Evolutionary conservation across 768 basidiomycete genomes (phyloP).

Genomic region (Pleurotus ostreatus): DNA sequence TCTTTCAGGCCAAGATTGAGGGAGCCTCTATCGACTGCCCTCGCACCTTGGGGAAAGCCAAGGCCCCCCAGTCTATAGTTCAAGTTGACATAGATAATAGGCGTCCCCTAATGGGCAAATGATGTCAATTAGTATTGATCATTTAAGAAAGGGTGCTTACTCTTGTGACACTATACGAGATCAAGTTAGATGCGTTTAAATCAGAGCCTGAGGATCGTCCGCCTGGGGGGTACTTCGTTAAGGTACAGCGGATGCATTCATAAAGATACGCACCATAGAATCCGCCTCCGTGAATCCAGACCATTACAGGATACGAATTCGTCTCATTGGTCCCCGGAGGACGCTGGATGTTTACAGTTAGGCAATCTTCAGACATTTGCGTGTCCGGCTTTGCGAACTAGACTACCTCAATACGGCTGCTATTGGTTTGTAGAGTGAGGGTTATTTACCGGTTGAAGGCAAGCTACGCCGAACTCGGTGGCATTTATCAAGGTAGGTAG

Average conservation of each 20-base stretch:
- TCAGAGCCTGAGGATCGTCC: constrained; percentile 7
- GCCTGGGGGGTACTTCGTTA: neutral
- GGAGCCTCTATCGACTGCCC: constrained; percentile 26
- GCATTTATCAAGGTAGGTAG: constrained; percentile 14
- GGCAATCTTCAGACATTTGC: constrained; percentile 39
- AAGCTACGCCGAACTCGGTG: constrained; percentile 17
- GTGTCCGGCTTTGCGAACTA: neutral
- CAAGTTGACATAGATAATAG: constrained; percentile 42
- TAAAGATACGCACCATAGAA: constrained; percentile 6
- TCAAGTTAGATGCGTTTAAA: constrained; percentile 27
- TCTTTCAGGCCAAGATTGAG: constrained; percentile 39
- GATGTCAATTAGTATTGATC: too few relatives aligned
- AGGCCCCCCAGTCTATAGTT: constrained; percentile 46
- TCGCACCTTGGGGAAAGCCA: constrained; percentile 38
- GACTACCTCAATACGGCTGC: neutral
- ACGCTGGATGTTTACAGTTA: constrained; percentile 40
- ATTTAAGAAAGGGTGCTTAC: constrained; percentile 10
- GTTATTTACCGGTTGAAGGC: constrained; percentile 18
- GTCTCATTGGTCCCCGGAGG: constrained; percentile 21
- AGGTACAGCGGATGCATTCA: too few relatives aligned
- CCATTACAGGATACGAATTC: constrained; percentile 7
- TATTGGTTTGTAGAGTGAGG: neutral
- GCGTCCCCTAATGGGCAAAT: constrained; percentile 21
- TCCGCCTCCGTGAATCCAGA: constrained; percentile 11
- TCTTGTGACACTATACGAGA: constrained; percentile 19